Base-by-base conservation (phyloP, 768 basidiomycete genomes). In the Tubosaeta sp. region DNA sequence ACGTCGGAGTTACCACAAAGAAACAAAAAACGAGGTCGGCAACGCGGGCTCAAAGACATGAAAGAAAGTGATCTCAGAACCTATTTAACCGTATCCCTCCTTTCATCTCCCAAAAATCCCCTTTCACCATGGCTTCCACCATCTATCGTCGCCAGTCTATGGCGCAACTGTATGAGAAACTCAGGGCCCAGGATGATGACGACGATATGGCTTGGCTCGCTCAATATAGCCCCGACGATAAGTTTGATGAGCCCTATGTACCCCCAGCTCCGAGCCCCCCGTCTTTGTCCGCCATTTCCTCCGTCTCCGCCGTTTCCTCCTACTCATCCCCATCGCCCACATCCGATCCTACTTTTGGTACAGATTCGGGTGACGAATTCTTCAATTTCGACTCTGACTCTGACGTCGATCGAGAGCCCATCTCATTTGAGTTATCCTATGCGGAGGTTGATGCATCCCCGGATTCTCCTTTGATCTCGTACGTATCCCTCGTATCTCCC, bases 11-110 rank as follows among this genome's bases (percentile, higher is more conserved):
- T 68, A 68, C 56, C 60, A 68, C 60, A 70, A 68, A 69, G 61
- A 68, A 70, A 31, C 63, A 67, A 70, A 69, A 63, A 68, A 70
- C 69, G 69, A 67, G 67, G 65, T 70, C 69, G 69, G 67, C 68
- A 70, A 66, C 66, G 65, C 54, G 61, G 66, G 65, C 49, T 58
- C 60, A 67, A 62, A 70, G 65, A 63, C 67, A 68, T 68, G 67
- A 70, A 68, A 69, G 67, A 69, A 70, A 68, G 56, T 57, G 57
- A 67, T 61, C 44, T 49, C 54, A 49, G 48, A 59, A 51, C 34
- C 62, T 68, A 68, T 68, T 67, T 69, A 70, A 60, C 54, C 41
- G 34, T 53, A 47, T 16, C 47, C 22, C 19, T 22, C 49, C 56
- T 57, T 60, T 56, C 51, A 57, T 60, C 41, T 51, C 56, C 57